Percentiles rank a stretch among this genome's conserved stretches.
Conservation (phyloP, 75 land plant species). For the Picea glauca region DNA sequence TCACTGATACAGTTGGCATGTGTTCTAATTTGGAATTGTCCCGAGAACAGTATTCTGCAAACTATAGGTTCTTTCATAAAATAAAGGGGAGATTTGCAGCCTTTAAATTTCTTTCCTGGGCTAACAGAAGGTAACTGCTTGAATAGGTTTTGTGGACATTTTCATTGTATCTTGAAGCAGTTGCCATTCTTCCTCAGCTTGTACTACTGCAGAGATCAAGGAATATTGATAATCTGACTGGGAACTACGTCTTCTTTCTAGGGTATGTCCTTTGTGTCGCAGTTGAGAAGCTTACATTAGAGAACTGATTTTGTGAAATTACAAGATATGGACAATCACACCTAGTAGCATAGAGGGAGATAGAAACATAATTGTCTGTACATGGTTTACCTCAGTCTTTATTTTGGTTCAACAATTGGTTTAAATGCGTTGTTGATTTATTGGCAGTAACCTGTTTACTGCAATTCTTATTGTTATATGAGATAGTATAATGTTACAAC, state of each 20-base stretch:
- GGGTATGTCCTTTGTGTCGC: conserved; percentile 16
- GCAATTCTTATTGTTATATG: too few species aligned
- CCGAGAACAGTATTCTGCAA: not conserved
- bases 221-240: conserved; percentile 84
- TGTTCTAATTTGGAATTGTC: not conserved
- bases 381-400: not conserved
- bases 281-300: not conserved
- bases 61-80: not conserved
- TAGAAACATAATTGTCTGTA: not conserved
- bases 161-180: conserved; percentile 78
- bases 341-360: not conserved
- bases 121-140: not conserved
- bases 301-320: not conserved
- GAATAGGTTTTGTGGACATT: conserved; percentile 85
- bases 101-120: not conserved
- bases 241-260: conserved; percentile 79
- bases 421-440: too few species aligned
- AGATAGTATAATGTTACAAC: too few species aligned
- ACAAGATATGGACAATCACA: not conserved
- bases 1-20: not conserved
- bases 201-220: conserved; percentile 73
- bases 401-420: not conserved
- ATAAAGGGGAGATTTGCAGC: not conserved
- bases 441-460: too few species aligned
- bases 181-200: conserved; percentile 86